Evolutionary conservation across 2,329 filamentous ascomycete genomes (phyloP), one percentile per base, ranked within the genome.

Genomic region (Cytospora paraplurivora): DNA sequence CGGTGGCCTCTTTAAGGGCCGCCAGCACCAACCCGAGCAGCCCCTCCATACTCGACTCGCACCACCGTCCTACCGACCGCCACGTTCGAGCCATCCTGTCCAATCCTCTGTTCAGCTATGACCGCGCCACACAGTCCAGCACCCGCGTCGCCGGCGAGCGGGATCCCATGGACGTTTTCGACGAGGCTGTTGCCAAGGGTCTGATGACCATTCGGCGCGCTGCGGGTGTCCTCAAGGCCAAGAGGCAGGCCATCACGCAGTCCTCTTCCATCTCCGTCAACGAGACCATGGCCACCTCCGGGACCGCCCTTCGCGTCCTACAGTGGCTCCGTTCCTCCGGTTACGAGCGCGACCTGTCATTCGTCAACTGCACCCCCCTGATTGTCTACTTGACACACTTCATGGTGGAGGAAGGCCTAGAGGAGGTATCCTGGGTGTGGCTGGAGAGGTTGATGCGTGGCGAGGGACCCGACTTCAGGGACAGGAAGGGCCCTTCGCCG

Each of bases 31-130:
- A 58, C 34, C 34, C 67, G 49, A 59, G 44, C 63, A 12, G 64
- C 32, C 51, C 59, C 38, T 19, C 67, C 53, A 44, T 66, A 65
- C 27, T 61, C 54, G 47, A 67, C 13, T 17, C 66, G 33, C 70
- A 68, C 41, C 70, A 74, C 56, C 76, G 73, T 7, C 77, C 78
- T 6, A 80, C 74, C 67, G 83, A 79, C 65, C 77, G 76, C 17
- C 85, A 87, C 72, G 71, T 87, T n/a, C 80, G 79, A 63, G 78
- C 82, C 38, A 83, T 87, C 61, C 79, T 87, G 15, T 78, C 80
- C 56, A 86, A 86, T 64, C 84, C 84, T 0, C 74, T 87, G 19
- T 86, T 87, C 73, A 74, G 73, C 59, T 71, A 76, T 53, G 66
- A 71, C 59, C 74, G 73, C 67, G 74, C 75, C 60, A 69, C 72